These are phyloP conservation scores for Claviceps sorghi DNA, from an alignment of 2,329 filamentous ascomycete genomes.

Conservation along the genomic window DNA sequence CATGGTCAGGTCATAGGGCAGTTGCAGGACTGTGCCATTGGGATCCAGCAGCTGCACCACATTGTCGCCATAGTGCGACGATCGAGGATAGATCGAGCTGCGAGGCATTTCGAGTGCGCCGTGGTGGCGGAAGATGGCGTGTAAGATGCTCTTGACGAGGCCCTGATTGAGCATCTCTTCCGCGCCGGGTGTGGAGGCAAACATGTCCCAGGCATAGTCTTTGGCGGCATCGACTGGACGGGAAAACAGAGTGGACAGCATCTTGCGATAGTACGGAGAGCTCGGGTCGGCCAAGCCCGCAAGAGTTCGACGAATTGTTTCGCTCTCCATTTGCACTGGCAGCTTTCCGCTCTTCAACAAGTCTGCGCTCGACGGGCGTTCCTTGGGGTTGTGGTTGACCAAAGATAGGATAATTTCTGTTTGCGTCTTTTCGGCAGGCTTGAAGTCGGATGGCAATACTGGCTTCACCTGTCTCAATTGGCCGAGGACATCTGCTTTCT, in stretches of 20 bases:
- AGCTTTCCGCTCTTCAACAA: constrained; percentile 75
- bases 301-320: constrained; percentile 72
- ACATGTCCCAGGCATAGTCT: constrained; percentile 66
- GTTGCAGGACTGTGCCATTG: constrained; percentile 73
- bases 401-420: constrained; percentile 66
- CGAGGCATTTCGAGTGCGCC: constrained; percentile 72
- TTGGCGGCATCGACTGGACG: constrained; percentile 64
- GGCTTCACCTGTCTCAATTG: constrained; percentile 54
- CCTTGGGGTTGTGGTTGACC: constrained; percentile 66
- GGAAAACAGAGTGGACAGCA: constrained; percentile 72
- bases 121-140: constrained; percentile 71
- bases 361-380: constrained; percentile 69
- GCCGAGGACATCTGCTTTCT: constrained; percentile 49
- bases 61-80: constrained; percentile 57
- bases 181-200: constrained; percentile 35
- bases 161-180: constrained; percentile 55
- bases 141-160: constrained; percentile 59
- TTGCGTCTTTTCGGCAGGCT: constrained; percentile 54
- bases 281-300: constrained; percentile 66
- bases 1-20: constrained; percentile 88
- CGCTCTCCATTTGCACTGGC: constrained; percentile 83
- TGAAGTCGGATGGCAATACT: constrained; percentile 58
- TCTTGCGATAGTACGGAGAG: constrained; percentile 80
- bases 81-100: constrained; percentile 66
- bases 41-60: constrained; percentile 69